phyloP scores from a whole-genome alignment of 164 flowering plant genomes.

The Magnolia kwangsiensis region DNA sequence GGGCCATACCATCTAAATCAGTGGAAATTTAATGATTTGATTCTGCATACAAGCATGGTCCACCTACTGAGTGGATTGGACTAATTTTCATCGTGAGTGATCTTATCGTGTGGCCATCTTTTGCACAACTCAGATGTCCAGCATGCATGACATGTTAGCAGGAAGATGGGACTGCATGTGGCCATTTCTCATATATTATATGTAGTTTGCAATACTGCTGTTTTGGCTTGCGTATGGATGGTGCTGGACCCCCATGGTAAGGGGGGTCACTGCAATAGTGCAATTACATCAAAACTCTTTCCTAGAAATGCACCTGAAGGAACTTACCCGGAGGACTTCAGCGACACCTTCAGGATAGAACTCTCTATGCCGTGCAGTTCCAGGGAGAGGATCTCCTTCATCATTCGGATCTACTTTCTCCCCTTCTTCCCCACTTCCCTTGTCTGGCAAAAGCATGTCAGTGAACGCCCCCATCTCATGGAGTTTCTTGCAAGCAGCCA shows the following conservation, averaged over 20 bases:
- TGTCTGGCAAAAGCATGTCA: slow-evolving; percentile 98
- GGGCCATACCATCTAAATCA: neutral
- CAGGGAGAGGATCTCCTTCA: slow-evolving; percentile 89
- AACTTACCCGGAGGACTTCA: slow-evolving; percentile 70
- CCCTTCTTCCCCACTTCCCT: slow-evolving; percentile 79
- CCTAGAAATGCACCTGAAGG: neutral
- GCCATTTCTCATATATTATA: no score
- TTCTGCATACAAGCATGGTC: neutral
- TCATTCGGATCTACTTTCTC: slow-evolving; percentile 73
- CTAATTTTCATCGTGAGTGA: no score
- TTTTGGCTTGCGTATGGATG: neutral
- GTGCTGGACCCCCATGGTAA: neutral
- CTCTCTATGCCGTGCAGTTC: slow-evolving; percentile 97
- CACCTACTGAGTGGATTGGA: no score
- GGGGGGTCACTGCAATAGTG: neutral
- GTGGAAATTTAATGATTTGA: neutral
- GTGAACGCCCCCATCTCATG: slow-evolving; percentile 99
- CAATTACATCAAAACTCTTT: neutral
- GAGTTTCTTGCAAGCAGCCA: slow-evolving; percentile 98
- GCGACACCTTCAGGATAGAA: slow-evolving; percentile 99
- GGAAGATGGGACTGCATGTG: no score
- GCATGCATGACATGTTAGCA: no score
- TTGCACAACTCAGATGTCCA: no score
- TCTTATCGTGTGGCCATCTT: no score
- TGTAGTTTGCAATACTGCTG: neutral